A percentile compares a stretch with the other conserved stretches of the same genome.
Conservation (phyloP, 2,329 filamentous ascomycete species). For the Ophiocordyceps australis region DNA sequence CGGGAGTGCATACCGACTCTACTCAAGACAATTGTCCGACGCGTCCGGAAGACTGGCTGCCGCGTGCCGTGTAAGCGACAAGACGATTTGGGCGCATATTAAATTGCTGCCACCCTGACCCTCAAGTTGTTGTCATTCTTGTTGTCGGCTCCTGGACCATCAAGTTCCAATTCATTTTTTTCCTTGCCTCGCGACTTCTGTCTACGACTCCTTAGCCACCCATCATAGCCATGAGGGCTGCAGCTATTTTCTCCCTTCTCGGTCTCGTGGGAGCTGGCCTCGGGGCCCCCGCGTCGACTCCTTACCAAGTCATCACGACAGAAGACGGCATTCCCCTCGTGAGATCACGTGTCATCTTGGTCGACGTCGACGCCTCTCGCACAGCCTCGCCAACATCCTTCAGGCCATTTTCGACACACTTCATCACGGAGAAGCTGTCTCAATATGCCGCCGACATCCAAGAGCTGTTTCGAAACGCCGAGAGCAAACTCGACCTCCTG, state of each 20-base stretch:
- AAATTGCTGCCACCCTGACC: no score
- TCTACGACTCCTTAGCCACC: no score
- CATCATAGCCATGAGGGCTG: slow-evolving; percentile 1
- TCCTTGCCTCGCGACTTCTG: no score
- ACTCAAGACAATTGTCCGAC: no score
- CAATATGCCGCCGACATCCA: slow-evolving; percentile 2
- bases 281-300: slow-evolving; percentile 1
- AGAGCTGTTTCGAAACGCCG: slow-evolving; percentile 2
- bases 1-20: no score
- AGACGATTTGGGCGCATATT: no score
- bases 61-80: no score
- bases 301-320: slow-evolving; percentile 1
- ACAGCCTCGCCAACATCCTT: background rate
- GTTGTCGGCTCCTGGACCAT: no score
- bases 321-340: slow-evolving; percentile 1
- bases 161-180: no score
- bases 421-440: background rate
- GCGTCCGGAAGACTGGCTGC: no score
- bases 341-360: slow-evolving; percentile 1
- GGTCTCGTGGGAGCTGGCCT: slow-evolving; percentile 2
- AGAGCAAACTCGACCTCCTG: slow-evolving; percentile 1
- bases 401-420: background rate
- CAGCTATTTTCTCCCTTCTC: slow-evolving; percentile 1
- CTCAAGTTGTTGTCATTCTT: no score
- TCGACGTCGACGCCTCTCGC: slow-evolving; percentile 2